Conservation (phyloP, 257 asterid genomes). For the Marsdenia floribunda region DNA sequence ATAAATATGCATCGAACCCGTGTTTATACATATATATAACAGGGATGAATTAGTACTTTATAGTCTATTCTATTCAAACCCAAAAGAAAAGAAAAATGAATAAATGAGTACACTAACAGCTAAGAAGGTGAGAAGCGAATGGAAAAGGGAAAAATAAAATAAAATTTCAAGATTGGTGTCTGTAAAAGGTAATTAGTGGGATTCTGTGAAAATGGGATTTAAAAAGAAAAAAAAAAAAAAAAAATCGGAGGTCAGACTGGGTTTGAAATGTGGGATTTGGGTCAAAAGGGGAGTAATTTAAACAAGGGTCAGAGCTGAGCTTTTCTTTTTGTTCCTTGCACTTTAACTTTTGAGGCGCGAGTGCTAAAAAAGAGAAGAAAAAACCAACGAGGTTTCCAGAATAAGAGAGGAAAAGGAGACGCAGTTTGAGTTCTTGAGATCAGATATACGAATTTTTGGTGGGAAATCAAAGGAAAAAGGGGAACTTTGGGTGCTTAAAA, state of each 20-base stretch:
- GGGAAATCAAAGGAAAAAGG: constrained; percentile 10
- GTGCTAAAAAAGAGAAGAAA: constrained; percentile 19
- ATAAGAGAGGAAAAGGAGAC: constrained; percentile 20
- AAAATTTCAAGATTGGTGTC: constrained; percentile 52
- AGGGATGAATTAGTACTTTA: not conserved
- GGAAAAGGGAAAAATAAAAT: constrained; percentile 20
- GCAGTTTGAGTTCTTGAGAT: constrained; percentile 12
- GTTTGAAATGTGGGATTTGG: constrained; percentile 42
- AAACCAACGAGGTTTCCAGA: constrained; percentile 20
- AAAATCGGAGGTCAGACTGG: constrained; percentile 31
- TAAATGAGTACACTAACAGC: not conserved
- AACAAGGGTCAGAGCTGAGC: constrained; percentile 27
- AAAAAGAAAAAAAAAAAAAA: not conserved
- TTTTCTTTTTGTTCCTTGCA: constrained; percentile 49
- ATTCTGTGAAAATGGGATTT: constrained; percentile 37
- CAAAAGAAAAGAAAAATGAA: not conserved
- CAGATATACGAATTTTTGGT: not conserved
- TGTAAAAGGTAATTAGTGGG: constrained; percentile 41
- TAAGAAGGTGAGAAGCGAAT: constrained; percentile 17
- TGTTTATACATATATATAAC: not conserved
- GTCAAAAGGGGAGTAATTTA: constrained; percentile 36
- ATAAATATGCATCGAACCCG: constrained; percentile 12
- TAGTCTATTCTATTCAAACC: not conserved
- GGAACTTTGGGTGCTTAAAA: constrained; percentile 4
- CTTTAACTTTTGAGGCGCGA: constrained; percentile 34